Evolutionary conservation across 2,329 filamentous ascomycete genomes (phyloP).

Genomic region (Coleophoma cylindrospora): DNA sequence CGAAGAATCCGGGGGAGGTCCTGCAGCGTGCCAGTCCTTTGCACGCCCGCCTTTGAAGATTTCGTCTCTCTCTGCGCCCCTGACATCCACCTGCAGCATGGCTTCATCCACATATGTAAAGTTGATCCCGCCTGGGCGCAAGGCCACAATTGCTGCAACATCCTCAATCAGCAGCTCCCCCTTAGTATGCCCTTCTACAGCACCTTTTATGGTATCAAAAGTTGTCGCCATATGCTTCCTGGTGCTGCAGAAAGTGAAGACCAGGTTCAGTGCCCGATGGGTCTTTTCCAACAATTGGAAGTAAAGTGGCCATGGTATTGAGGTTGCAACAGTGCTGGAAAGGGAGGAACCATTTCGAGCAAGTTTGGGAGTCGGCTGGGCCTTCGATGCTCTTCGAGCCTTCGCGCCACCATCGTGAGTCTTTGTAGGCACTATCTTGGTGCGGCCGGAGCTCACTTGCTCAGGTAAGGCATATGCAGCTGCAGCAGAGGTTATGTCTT

Average conservation of each 20-base stretch:
- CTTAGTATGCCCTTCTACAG: conserved; percentile 80
- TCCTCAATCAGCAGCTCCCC: conserved; percentile 67
- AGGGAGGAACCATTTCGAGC: conserved; percentile 16
- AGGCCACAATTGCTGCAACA: conserved; percentile 72
- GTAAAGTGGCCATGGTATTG: conserved; percentile 61
- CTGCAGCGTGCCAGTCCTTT: conserved; percentile 43
- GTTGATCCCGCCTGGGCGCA: conserved; percentile 73
- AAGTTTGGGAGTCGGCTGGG: conserved; percentile 13
- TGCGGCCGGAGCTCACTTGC: conserved; percentile 16
- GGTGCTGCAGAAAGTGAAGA: conserved; percentile 92
- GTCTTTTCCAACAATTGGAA: conserved; percentile 71
- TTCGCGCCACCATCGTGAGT: conserved; percentile 45
- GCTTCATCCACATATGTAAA: conserved; percentile 86
- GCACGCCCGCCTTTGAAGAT: conserved; percentile 54
- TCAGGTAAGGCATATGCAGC: conserved; percentile 1
- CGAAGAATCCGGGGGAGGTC: conserved; percentile 47
- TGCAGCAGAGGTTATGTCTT: conserved; percentile 4
- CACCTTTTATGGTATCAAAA: conserved; percentile 78
- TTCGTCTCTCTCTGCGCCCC: conserved; percentile 61
- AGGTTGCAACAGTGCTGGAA: conserved; percentile 16
- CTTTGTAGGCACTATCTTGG: conserved; percentile 47
- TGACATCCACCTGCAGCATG: conserved; percentile 74
- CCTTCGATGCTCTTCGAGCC: conserved; percentile 38
- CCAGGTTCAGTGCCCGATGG: conserved; percentile 81
- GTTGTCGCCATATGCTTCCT: conserved; percentile 90